A percentile compares a stretch with the other conserved stretches of the same genome.
Conservation (phyloP, 257 asterid species). For the Plantago major region DNA sequence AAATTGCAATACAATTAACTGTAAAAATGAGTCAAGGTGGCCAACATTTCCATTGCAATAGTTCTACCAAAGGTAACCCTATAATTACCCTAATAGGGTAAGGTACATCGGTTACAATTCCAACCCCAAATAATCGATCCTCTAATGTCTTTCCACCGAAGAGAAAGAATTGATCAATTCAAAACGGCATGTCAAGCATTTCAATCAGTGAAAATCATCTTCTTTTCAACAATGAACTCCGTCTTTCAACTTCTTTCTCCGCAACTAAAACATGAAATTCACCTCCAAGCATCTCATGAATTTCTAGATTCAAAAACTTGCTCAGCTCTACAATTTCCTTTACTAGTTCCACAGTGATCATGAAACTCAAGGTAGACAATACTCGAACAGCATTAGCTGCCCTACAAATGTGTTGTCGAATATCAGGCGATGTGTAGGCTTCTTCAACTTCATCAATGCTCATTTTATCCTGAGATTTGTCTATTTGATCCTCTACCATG, state of each 20-base stretch:
- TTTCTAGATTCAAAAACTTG: slow-evolving; percentile 42
- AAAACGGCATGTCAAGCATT: background rate
- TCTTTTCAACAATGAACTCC: slow-evolving; percentile 40
- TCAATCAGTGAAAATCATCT: slow-evolving; percentile 26
- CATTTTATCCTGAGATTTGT: slow-evolving; percentile 30
- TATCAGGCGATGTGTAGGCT: slow-evolving; percentile 45
- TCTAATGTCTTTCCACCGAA: background rate
- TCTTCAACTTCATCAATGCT: slow-evolving; percentile 37
- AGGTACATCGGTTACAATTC: no score
- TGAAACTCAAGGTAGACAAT: slow-evolving; percentile 65
- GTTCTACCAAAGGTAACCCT: no score
- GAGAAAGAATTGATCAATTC: background rate
- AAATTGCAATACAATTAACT: no score
- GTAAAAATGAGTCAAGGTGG: no score
- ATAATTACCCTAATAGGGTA: no score
- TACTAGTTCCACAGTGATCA: slow-evolving; percentile 51
- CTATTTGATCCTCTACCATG: slow-evolving; percentile 49
- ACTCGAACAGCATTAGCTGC: slow-evolving; percentile 76
- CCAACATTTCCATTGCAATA: no score
- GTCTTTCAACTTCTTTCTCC: slow-evolving; percentile 76
- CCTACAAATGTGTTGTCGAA: slow-evolving; percentile 69
- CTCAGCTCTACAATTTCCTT: slow-evolving; percentile 52
- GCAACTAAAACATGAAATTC: slow-evolving; percentile 81
- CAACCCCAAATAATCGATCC: no score
- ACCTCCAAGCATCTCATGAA: slow-evolving; percentile 84